Percentiles rank a stretch among this genome's conserved stretches.
Evolutionary conservation across 257 asterid genomes (phyloP).

Genomic region (Asclepias syriaca): DNA sequence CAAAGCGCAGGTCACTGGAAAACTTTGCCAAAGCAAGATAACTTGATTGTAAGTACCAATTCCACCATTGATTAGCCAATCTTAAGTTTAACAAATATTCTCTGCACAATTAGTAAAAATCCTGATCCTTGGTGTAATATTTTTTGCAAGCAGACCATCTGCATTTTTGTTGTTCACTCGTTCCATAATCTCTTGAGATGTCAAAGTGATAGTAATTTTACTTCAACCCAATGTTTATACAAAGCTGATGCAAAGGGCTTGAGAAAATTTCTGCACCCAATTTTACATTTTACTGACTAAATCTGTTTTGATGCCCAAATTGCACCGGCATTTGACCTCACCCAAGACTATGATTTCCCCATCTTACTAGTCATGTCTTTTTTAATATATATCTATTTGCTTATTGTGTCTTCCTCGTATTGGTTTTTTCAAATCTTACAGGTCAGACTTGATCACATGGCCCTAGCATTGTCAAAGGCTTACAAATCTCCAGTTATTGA

Average conservation of each 20-base stretch:
- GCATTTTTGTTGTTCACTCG: neutral
- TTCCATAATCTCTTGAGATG: neutral
- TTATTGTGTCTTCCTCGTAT: neutral
- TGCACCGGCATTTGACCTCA: neutral
- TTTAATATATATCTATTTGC: neutral
- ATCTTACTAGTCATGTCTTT: neutral
- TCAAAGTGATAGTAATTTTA: neutral
- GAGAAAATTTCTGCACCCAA: neutral
- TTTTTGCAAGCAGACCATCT: neutral
- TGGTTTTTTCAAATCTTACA: conserved; percentile 21
- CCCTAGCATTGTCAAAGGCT: conserved; percentile 76
- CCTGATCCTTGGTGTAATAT: neutral
- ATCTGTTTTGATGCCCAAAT: neutral
- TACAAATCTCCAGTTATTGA: conserved; percentile 75
- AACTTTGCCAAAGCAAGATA: conserved; percentile 28
- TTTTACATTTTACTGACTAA: neutral
- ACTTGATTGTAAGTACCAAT: conserved; percentile 41
- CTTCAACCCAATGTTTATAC: neutral
- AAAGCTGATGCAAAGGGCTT: neutral
- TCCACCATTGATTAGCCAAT: neutral
- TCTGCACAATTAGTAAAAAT: too few species aligned
- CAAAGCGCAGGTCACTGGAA: conserved; percentile 34
- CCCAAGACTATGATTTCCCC: neutral
- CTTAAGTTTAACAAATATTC: conserved; percentile 5
- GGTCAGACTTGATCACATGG: conserved; percentile 96